Evolutionary conservation across 23 red algal genomes (phyloP), one percentile per base, ranked within the genome.

Genomic region (Chondrus crispus): DNA sequence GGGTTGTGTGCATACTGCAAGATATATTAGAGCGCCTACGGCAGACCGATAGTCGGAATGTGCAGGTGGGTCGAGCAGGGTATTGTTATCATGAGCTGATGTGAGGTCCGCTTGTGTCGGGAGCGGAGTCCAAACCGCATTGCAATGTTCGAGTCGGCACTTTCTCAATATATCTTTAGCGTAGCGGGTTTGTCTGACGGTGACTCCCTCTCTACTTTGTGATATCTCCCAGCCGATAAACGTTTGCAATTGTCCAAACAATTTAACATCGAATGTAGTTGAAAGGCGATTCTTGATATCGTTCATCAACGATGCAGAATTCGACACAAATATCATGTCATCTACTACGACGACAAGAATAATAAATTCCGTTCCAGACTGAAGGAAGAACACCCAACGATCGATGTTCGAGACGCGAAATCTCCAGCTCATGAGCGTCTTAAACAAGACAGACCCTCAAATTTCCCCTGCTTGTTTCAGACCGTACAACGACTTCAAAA

Each of bases 311-410:
- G 29, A 12, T n/a, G 10, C 29, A 12, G 39, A 18, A 30, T 80
- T 80, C 12, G 35, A 44, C 42, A 30, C 26, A 19, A 80, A 47
- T n/a, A 37, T 5, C 48, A 82, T 82, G 1, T 82, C 78, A 46
- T 82, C 78, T 33, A 82, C 46, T 18, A 82, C 46, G 12, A 82
- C 57, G 78, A 82, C 16, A 38, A 82, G 26, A 24, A 57, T 82
- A 22, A 82, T 35, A 37, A 57, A 54, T 29, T 2, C 1, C 30
- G 52, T 62, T 1, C 51, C 19, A 1, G 32, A 0, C 30, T 24
- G n/a, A 20, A 53, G 24, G 43, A 29, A 82, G 39, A 38, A 19
- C 22, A 50, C 33, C 8, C 46, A 24, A 33, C 22, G 19, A 37
- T 82, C 78, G 26, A 38, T 1, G 39, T 28, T 20, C 26, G 78